These are phyloP conservation scores for Neofusicoccum ribis DNA, from an alignment of 2,329 filamentous ascomycete species.

Conservation along the genomic window DNA sequence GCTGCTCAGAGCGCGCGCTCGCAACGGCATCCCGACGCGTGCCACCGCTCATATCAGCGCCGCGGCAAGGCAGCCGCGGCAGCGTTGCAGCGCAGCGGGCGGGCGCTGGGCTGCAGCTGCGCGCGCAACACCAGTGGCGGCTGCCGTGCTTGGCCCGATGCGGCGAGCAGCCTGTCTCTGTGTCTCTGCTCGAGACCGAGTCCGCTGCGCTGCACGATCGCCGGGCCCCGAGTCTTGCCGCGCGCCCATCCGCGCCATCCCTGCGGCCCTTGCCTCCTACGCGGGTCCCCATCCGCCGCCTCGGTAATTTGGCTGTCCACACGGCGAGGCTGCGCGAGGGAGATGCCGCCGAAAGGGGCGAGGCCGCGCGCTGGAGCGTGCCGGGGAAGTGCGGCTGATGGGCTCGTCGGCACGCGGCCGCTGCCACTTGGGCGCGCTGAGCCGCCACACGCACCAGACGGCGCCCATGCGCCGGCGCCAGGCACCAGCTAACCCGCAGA, in stretches of 20 bases:
- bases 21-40: neutral
- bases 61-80: neutral
- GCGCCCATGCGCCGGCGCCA: neutral
- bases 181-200: neutral
- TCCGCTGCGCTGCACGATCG: neutral
- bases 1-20: neutral
- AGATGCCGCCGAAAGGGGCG: neutral
- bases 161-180: neutral
- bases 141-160: neutral
- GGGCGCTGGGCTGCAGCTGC: neutral
- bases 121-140: neutral
- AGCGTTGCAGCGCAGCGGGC: neutral
- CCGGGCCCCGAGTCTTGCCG: neutral
- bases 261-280: conserved; percentile 4
- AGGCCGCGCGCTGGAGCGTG: neutral
- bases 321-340: neutral
- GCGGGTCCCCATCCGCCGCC: neutral
- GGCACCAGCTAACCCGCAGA: neutral
- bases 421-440: neutral
- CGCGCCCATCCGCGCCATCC: neutral
- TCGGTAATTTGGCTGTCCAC: conserved; percentile 10
- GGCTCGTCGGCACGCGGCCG: neutral
- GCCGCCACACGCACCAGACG: neutral
- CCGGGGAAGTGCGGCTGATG: conserved; percentile 7
- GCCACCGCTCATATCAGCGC: neutral